A percentile compares a stretch with the other conserved stretches of the same genome.
phyloP scores from a whole-genome alignment of 768 basidiomycete genomes.

The Rickenella mellea region DNA sequence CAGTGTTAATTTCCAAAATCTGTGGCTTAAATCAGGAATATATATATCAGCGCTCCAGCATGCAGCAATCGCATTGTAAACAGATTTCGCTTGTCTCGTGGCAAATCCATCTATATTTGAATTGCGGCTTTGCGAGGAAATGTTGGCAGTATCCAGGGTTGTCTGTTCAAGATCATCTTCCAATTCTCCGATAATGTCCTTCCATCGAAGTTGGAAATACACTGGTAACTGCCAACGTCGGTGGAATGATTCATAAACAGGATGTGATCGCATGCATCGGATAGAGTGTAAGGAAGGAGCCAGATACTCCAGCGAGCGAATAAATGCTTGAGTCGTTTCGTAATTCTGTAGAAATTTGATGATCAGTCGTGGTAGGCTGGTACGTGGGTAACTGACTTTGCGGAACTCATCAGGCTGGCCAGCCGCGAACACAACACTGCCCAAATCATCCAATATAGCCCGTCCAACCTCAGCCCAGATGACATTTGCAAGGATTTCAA shows the following conservation, averaged over 20 bases:
- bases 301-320: constrained; percentile 71
- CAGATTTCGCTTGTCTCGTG: constrained; percentile 55
- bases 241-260: constrained; percentile 63
- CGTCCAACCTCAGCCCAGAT: constrained; percentile 80
- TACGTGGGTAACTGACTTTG: constrained; percentile 40
- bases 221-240: constrained; percentile 92
- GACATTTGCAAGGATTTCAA: constrained; percentile 81
- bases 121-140: constrained; percentile 14
- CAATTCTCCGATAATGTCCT: constrained; percentile 73
- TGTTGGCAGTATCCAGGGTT: constrained; percentile 31
- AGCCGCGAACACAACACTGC: constrained; percentile 76
- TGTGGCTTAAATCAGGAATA: constrained; percentile 69
- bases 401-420: constrained; percentile 88
- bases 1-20: constrained; percentile 87
- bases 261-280: constrained; percentile 61
- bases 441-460: constrained; percentile 79
- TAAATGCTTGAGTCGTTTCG: constrained; percentile 73
- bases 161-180: constrained; percentile 54
- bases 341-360: constrained; percentile 50
- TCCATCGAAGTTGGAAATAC: constrained; percentile 96
- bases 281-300: constrained; percentile 70
- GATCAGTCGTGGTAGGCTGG: constrained; percentile 3
- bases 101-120: constrained; percentile 29
- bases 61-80: constrained; percentile 62
- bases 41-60: constrained; percentile 88